A percentile compares a stretch with the other conserved stretches of the same genome.
phyloP scores from a whole-genome alignment of 1,284 basidiomycete species.

The Xerocomus alliaceus region DNA sequence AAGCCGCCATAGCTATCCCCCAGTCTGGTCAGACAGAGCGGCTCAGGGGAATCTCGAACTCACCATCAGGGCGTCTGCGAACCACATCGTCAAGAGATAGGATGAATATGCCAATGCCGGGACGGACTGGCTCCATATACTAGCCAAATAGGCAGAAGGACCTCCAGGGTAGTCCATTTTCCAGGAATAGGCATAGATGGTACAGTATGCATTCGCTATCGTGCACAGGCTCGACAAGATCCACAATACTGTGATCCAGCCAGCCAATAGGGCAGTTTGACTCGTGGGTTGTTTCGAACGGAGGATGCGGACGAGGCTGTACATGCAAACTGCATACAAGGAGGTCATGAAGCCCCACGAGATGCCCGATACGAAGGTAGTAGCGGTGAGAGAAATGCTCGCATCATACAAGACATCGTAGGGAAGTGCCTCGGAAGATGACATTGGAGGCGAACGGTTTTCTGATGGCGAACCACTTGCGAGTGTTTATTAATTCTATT shows the following conservation, averaged over 20 bases:
- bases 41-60: not conserved
- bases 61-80: not conserved
- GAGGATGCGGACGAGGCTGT: not conserved
- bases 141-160: not conserved
- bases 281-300: not conserved
- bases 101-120: not conserved
- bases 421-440: not conserved
- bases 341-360: not conserved
- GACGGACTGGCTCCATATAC: not conserved
- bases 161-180: not conserved
- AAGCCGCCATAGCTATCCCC: not conserved
- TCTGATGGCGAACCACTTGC: not conserved
- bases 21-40: not conserved
- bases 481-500: not conserved
- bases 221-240: not conserved
- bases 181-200: not conserved
- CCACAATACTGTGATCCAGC: not conserved
- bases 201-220: not conserved
- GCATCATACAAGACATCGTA: not conserved
- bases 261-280: not conserved
- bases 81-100: not conserved
- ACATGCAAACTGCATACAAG: not conserved
- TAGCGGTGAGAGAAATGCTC: not conserved
- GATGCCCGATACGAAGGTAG: not conserved
- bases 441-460: not conserved